Evolutionary conservation across 148 eudicot species (phyloP), one percentile per base, ranked within the genome.

Genomic region (Oxyria digyna): DNA sequence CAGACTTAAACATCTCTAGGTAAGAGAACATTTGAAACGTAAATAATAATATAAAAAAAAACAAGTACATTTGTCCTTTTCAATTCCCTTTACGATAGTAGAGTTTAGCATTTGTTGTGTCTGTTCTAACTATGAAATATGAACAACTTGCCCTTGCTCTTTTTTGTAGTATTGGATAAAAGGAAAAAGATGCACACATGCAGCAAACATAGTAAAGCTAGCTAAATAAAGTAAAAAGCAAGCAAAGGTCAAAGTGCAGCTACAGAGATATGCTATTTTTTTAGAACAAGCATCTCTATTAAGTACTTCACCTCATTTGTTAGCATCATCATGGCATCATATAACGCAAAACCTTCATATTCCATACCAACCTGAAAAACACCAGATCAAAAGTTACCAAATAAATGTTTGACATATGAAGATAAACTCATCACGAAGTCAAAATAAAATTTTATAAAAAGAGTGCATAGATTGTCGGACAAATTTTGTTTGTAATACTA

Each of bases 301-400:
- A 45, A 14, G 27, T 37, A 23, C 37, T 21, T 66, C 17, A 31
- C 99, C 97, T 94, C 93, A 69, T 81, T 85, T 74, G 83, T 77
- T 54, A 94, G 41, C 69, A 79, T 82, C 96, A 77, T 94, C 92
- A 94, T 76, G 18, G 89, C 83, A 82, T 94, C 97, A 87, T 94
- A 90, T 49, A 94, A 86, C 37, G 96, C 96, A 86, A 94, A 94
- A 78, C 99, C 99, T 71, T 88, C 96, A 8, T 79, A 73, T 77
- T 88, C 99, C 93, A 82, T 81, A 14, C 81, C 96, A 73, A 90
- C 89, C 99, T 94, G 79, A 76, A 71, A 66, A 42, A 69, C 26
- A 57, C 37, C 20, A 26, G 4, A 59, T 27, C n/a, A 14, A 59
- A 0, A 29, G n/a, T 27, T 38, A 59, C 37, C 6, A 59, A 21